These are phyloP conservation scores for Tylopilus rubrobrunneus DNA, from an alignment of 768 basidiomycete species.

Conservation along the genomic window DNA sequence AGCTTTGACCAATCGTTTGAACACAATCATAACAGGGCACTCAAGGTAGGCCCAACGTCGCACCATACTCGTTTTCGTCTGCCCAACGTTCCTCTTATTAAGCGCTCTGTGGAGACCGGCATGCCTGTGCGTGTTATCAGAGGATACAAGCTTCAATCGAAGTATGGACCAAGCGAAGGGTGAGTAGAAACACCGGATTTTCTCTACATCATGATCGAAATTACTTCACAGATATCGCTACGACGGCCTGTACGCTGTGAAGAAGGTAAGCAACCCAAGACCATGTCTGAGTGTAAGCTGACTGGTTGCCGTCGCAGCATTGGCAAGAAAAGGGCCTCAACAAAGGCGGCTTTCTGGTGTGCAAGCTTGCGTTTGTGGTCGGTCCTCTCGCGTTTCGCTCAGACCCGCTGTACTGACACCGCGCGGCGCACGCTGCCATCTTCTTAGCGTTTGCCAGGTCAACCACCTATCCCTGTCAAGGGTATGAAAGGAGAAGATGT, in stretches of 20 bases:
- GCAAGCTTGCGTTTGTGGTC: constrained; percentile 83
- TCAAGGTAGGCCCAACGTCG: constrained; percentile 42
- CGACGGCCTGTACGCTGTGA: constrained; percentile 82
- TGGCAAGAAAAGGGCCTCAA: constrained; percentile 76
- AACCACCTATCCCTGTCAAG: constrained; percentile 24
- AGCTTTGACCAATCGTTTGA: constrained; percentile 82
- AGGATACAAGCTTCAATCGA: constrained; percentile 61
- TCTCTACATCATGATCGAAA: not conserved
- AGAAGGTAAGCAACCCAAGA: constrained; percentile 44
- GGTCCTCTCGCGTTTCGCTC: constrained; percentile 9
- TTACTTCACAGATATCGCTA: constrained; percentile 67
- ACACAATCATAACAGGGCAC: constrained; percentile 61
- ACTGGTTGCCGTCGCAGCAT: constrained; percentile 38
- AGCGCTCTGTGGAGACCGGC: constrained; percentile 76
- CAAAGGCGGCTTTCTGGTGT: constrained; percentile 68
- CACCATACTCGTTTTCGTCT: not conserved
- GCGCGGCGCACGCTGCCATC: not conserved
- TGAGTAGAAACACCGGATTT: constrained; percentile 23
- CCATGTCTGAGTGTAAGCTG: not conserved
- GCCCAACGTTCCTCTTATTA: not conserved
- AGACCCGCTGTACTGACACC: not conserved
- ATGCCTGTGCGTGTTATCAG: constrained; percentile 86
- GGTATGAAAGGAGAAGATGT: constrained; percentile 6
- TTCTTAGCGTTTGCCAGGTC: constrained; percentile 24
- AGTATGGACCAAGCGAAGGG: constrained; percentile 80